phyloP scores from a whole-genome alignment of 129 eudicot genomes.

The Mikania micrantha region DNA sequence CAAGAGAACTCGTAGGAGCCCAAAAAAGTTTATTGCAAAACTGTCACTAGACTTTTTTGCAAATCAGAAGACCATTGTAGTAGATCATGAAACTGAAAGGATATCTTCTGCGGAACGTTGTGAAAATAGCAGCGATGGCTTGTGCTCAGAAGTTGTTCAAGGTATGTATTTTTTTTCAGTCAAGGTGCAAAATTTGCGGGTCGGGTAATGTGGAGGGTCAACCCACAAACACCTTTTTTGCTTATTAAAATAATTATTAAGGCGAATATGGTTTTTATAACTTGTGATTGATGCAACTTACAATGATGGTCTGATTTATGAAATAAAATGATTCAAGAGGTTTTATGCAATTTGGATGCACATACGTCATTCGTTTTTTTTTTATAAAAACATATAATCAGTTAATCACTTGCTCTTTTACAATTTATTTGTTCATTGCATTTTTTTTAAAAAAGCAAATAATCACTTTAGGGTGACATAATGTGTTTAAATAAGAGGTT shows the following conservation, averaged over 20 bases:
- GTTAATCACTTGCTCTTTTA: too few relatives aligned
- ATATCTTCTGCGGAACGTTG: slow-evolving; percentile 27
- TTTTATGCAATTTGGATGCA: neutral
- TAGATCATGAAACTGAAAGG: slow-evolving; percentile 9
- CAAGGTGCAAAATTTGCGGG: neutral
- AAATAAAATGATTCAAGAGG: neutral
- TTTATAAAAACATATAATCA: too few relatives aligned
- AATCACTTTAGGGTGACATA: too few relatives aligned
- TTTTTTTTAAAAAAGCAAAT: too few relatives aligned
- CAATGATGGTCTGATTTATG: neutral
- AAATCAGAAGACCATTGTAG: slow-evolving; percentile 10
- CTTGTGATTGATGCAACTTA: too few relatives aligned
- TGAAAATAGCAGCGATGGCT: slow-evolving; percentile 28
- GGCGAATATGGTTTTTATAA: neutral
- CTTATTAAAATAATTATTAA: neutral
- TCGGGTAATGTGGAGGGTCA: too few relatives aligned
- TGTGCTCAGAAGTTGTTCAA: slow-evolving; percentile 37
- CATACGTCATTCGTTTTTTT: too few relatives aligned
- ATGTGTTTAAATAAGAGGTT: too few relatives aligned
- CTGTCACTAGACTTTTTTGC: slow-evolving; percentile 21
- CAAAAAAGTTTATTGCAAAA: slow-evolving; percentile 30
- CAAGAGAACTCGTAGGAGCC: slow-evolving; percentile 31
- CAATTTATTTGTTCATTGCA: too few relatives aligned
- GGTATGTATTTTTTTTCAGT: slow-evolving; percentile 31
- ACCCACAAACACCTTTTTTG: too few relatives aligned